Conservation (phyloP, 2,329 filamentous ascomycete species). For the Didymella pomorum region DNA sequence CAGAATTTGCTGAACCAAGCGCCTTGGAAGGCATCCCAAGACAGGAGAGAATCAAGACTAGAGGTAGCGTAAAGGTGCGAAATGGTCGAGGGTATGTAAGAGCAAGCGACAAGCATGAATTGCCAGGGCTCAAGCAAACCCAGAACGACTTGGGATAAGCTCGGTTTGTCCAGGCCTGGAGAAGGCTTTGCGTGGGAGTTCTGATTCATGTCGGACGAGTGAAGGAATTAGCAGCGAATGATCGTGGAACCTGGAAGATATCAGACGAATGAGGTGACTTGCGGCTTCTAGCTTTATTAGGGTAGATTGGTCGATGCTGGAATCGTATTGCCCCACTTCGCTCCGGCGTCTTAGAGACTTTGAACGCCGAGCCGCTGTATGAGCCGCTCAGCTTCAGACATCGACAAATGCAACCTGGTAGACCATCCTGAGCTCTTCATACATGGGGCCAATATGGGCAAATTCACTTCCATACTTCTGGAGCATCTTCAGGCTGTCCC, state of each 20-base stretch:
- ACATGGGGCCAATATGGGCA: conserved; percentile 8
- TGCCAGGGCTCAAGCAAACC: conserved; percentile 25
- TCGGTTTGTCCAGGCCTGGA: neutral
- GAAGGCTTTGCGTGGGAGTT: neutral
- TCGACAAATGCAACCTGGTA: conserved; percentile 13
- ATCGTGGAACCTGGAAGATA: neutral
- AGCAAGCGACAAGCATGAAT: conserved; percentile 21
- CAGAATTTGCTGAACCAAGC: conserved; percentile 30
- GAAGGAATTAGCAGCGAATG: neutral
- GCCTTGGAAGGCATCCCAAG: conserved; percentile 20
- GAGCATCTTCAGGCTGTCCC: conserved; percentile 14
- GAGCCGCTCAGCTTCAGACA: neutral
- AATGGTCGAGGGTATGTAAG: conserved; percentile 21
- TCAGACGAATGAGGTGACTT: conserved; percentile 7
- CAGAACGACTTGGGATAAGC: neutral
- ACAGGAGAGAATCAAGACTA: conserved; percentile 12
- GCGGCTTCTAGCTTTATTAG: neutral
- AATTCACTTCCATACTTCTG: conserved; percentile 6
- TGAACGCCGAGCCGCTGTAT: neutral
- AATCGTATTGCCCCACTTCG: neutral
- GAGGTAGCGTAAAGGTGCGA: conserved; percentile 11
- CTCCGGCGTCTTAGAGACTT: neutral
- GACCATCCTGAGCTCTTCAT: conserved; percentile 13
- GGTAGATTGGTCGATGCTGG: neutral
- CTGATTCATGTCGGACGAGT: neutral